Percentiles rank a stretch among this genome's conserved stretches.
phyloP scores from a whole-genome alignment of 306 rosid species.

The Potentilla sterilis region DNA sequence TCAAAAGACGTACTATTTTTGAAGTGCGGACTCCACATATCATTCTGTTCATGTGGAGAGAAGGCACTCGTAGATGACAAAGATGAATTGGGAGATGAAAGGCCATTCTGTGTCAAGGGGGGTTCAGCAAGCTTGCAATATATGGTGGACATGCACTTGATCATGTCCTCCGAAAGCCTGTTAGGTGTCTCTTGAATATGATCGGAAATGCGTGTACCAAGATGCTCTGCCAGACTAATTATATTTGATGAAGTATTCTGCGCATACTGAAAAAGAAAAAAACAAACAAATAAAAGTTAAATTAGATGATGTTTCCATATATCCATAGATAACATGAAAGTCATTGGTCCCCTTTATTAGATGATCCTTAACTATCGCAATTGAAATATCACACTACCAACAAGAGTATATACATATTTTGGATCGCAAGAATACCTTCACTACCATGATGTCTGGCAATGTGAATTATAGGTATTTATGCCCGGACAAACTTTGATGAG shows the following conservation, averaged over 20 bases:
- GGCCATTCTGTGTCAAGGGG: conserved; percentile 58
- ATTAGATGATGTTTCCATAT: conserved; percentile 26
- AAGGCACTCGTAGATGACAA: conserved; percentile 70
- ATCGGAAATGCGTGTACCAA: conserved; percentile 80
- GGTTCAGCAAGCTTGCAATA: conserved; percentile 92
- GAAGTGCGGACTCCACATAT: conserved; percentile 82
- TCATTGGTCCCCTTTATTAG: background rate
- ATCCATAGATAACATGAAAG: background rate
- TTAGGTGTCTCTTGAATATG: conserved; percentile 72
- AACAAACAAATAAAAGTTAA: conserved; percentile 30
- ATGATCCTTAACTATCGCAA: background rate
- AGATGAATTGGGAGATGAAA: conserved; percentile 82
- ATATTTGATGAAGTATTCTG: conserved; percentile 62
- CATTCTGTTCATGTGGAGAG: conserved; percentile 71
- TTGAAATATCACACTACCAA: background rate
- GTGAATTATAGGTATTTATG: background rate
- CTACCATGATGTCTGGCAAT: background rate
- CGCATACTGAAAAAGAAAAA: conserved; percentile 54
- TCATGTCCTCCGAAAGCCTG: conserved; percentile 87
- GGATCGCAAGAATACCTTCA: background rate
- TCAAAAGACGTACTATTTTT: conserved; percentile 72
- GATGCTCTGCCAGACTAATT: conserved; percentile 93
- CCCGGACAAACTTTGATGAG: background rate
- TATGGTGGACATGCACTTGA: conserved; percentile 85
- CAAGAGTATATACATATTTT: background rate